Evolutionary conservation across 1,284 basidiomycete genomes (phyloP), one percentile per base, ranked within the genome.

Genomic region (Phylloboletellus chloephorus): DNA sequence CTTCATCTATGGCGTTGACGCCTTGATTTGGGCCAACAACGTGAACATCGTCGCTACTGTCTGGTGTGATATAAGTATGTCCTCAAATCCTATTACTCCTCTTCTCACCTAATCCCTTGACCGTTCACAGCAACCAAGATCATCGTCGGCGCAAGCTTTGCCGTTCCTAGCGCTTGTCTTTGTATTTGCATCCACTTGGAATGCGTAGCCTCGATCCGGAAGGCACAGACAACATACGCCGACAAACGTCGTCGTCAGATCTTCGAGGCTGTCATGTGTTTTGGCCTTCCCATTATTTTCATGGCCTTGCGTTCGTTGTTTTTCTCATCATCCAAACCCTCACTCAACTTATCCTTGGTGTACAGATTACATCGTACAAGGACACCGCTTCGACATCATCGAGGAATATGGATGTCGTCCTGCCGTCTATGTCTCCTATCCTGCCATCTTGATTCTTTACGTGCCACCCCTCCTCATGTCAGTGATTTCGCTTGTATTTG

Each of bases 21-120:
- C 72, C 11, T 49, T 77, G 11, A 51, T 78, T 3, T 83, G 79
- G 78, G 57, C 61, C 16, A 66, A 68, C 28, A 76, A 72, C 45
- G 62, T 63, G 3, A 52, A 64, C 5, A 60, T 71, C 12, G 53
- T 54, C 4, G 63, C 61, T 7, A 65, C 69, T 0, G 67, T 75
- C 3, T 84, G 76, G 75, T 84, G 81, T 53, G 81, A 84, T 54
- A 76, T 84, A 34, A 64, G 79, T 81, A 49, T 43, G 73, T 60
- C 4, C 7, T 9, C 15, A 28, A 22, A 17, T 28, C 16, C 37
- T 8, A 37, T 3, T 30, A 31, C 17, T 10, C 22, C 23, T 30
- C 39, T 28, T 28, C 20, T 22, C 29, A 39, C 17, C 33, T 19
- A 29, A 12, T 15, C 20, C 44, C 6, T 28, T n/a, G n/a, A n/a